Evolutionary conservation across 1,284 basidiomycete species (phyloP), one percentile per base, ranked within the genome.

Genomic region (Ustilago bromivora): DNA sequence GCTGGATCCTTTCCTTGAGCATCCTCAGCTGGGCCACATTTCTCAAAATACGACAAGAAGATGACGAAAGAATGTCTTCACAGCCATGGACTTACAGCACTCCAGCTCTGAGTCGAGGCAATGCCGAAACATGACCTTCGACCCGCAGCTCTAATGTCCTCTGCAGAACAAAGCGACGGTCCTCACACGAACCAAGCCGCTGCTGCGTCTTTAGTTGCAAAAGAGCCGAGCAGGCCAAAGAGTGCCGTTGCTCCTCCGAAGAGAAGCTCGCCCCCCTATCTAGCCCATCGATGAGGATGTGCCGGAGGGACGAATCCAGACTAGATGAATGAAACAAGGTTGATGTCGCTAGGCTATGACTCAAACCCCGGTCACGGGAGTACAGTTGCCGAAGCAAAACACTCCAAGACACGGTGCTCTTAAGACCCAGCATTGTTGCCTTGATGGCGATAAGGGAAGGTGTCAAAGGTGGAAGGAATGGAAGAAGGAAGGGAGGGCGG

Each of bases 311-410:
- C 62, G 71, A 68, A 73, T 69, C 71, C 59, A 61, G 59, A 59
- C 71, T 62, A 68, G 51, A 69, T 67, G 64, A 71, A 76, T 38
- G 61, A 71, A 23, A 43, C 57, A 12, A 57, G 57, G n/a, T 71
- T 75, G 71, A 38, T 78, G 49, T 78, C 51, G 76, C 76, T 73
- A 70, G 66, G 76, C 76, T 78, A 78, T 78, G 76, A 78, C 76
- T 78, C 76, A 78, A 78, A 78, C 76, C 60, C 76, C 76, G 76
- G 76, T 69, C 71, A 78, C 76, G 76, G 66, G 68, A 71, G 55
- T 41, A 47, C 53, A 32, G 19, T 57, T 23, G 57, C 57, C 49
- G 31, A 59, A 46, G 57, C 57, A 31, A 49, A 34, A 34, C 36
- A 46, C 61, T 74, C 66, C 76, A 78, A 78, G 62, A 68, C 76